Base-by-base conservation (phyloP, 371 early-diverging fungal genomes). In the Mortierella sp. region DNA sequence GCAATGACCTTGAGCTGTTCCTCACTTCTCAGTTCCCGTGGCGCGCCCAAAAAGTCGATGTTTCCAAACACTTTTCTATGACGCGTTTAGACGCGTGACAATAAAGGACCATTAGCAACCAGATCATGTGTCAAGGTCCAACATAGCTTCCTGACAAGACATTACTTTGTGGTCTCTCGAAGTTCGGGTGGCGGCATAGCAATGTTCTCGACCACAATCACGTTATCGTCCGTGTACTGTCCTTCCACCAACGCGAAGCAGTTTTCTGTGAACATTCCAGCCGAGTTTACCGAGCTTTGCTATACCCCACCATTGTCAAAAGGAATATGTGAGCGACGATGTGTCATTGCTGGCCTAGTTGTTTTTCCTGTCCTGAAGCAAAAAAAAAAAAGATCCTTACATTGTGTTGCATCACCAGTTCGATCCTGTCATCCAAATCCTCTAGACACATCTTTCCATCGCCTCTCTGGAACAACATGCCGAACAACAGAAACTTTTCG, bases 231-330 rank as follows among this genome's bases (percentile, higher is more conserved):
- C 14, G 88, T 87, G 71, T 90, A 92, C 10, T 66, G 50, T 0
- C 96, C 96, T 64, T 93, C 90, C 8, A 89, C 90, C n/a, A 96
- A 72, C 19, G 94, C 94, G 80, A 96, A 92, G 45, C 88, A 86
- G 63, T 87, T 88, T 60, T 92, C 89, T 9, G 95, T 95, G 56
- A 92, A 94, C 47, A 96, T 50, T 0, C 96, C 96, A 16, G 82
- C 78, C 4, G 84, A 84, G 56, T 78, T 81, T 60, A 51, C 50
- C 90, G 86, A 76, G 49, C n/a, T n/a, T n/a, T n/a, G n/a, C n/a
- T n/a, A n/a, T n/a, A n/a, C n/a, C n/a, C n/a, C n/a, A n/a, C n/a
- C n/a, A n/a, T n/a, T n/a, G n/a, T n/a, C n/a, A n/a, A n/a, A n/a
- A n/a, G n/a, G n/a, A n/a, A n/a, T n/a, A n/a, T n/a, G n/a, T n/a